Evolutionary conservation across 768 basidiomycete species (phyloP).

Genomic region (Tricholoma hemisulphureum): DNA sequence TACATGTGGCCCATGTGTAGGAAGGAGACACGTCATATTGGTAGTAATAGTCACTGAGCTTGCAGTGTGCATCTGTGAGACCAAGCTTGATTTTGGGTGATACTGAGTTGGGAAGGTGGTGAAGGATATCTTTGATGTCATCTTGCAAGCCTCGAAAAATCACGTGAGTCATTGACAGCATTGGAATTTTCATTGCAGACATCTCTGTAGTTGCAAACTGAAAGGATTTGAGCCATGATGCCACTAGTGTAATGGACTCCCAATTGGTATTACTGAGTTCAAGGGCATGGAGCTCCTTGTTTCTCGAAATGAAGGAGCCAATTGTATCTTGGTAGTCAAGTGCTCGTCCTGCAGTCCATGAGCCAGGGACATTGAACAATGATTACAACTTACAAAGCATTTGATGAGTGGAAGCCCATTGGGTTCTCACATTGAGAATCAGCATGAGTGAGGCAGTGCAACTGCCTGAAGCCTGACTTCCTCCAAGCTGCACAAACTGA

Average conservation of each 20-base stretch:
- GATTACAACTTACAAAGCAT: neutral
- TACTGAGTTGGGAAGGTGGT: constrained; percentile 15
- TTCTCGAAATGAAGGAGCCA: neutral
- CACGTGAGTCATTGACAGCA: constrained; percentile 32
- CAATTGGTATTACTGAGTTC: constrained; percentile 14
- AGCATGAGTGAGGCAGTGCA: neutral
- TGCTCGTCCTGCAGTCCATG: neutral
- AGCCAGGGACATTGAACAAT: neutral
- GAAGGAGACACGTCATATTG: constrained; percentile 30
- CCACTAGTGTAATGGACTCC: constrained; percentile 14
- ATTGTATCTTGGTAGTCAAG: constrained; percentile 2
- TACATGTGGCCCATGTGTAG: constrained; percentile 32
- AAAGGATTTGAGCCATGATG: constrained; percentile 22
- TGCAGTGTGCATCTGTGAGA: constrained; percentile 23
- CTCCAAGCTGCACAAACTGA: neutral
- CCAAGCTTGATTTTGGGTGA: constrained; percentile 18
- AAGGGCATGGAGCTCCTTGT: neutral
- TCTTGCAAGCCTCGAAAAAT: constrained; percentile 35
- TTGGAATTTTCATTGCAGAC: constrained; percentile 25
- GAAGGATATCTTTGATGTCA: constrained; percentile 18
- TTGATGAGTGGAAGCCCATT: neutral
- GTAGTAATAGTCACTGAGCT: constrained; percentile 13
- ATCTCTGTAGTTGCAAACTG: neutral
- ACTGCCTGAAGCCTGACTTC: neutral
- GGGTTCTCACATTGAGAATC: neutral